Evolutionary conservation across 768 basidiomycete species (phyloP), one percentile per base, ranked within the genome.

Genomic region (Leucogyrophana mollusca): DNA sequence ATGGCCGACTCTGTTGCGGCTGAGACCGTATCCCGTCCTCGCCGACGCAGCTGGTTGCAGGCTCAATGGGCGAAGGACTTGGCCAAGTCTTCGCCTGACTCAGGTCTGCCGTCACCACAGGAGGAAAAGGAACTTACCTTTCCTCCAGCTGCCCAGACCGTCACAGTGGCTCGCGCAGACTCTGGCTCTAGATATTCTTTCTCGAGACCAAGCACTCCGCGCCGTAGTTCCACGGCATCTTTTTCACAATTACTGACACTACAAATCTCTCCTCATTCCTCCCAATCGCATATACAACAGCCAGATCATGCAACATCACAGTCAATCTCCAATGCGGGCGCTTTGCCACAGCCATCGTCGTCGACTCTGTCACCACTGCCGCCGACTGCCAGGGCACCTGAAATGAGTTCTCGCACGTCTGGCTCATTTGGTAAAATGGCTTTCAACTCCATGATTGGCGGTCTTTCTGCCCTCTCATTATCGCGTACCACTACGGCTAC

Each of bases 391-490:
- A 52, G 57, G 9, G 46, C 64, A 40, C 58, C 71, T 2, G 75
- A 78, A 18, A 52, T 64, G 9, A 49, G 62, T 8, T 47, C 58
- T 57, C 71, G 64, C 53, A 53, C 57, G 11, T 60, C 68, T 9
- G 76, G 76, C 30, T 78, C 82, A 0, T 85, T 87, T 57, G 72
- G 78, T 45, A 82, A 79, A 54, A 77, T 74, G 66, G 77, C 86
- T 0, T 72, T 90, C 47, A 81, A 77, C 52, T 74, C 72, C 24
- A 83, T 89, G 82, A 84, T 89, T 68, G 82, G 80, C 30, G 80
- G 82, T 1, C 71, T 87, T 24, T 82, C 85, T 27, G 74, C 78
- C 7, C 75, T 90, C 3, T 76, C 83, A 2, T 73, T 89, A 47
- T 69, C 80, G 3, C 78, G 85, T 42, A 75, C 76, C 0, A 72